Base-by-base conservation (phyloP, 2,329 filamentous ascomycete genomes). In the Fusarium bulbicola region DNA sequence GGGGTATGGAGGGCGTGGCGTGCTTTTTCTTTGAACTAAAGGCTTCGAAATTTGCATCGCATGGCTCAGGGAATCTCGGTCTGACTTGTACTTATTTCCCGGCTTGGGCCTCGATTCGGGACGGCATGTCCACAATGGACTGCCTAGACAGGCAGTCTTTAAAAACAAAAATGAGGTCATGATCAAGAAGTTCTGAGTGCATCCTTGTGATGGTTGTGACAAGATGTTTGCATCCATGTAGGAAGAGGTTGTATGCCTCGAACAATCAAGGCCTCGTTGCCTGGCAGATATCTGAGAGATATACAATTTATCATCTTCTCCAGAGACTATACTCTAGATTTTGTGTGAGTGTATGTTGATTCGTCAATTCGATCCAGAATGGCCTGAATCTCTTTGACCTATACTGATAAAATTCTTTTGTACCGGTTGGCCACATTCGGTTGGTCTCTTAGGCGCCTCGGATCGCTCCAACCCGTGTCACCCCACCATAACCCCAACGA, bases 141-240 rank as follows among this genome's bases (percentile, higher is more conserved):
- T 77, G 76, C 71, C 77, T 74, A 74, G 76, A 78, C 76, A 75
- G 76, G 79, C 76, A 78, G 78, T 76, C 77, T 77, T 68, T 69
- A 79, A 78, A 78, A 75, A 67, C 75, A 79, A 80, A 81, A 81
- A 82, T 76, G 81, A 82, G 81, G 81, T 80, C 81, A 82, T 80
- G 80, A 81, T 80, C 77, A 80, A 78, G 61, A 71, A 74, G 58
- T 42, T 59, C 52, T 56, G 73, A 37, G 26, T 21, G 46, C 34
- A 24, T 39, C 26, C n/a, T 16, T 54, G 37, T 53, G 67, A 47
- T 24, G 40, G 37, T 32, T 54, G 43, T 68, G 40, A 45, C 28
- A 10, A 59, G 61, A 60, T 54, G 24, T n/a, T 5, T 26, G 30
- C 13, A 40, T 59, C 20, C 24, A 26, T 45, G 12, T 28, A 3